Base-by-base conservation (phyloP, 176 grass and related monocot species). In the Juncus effusus region DNA sequence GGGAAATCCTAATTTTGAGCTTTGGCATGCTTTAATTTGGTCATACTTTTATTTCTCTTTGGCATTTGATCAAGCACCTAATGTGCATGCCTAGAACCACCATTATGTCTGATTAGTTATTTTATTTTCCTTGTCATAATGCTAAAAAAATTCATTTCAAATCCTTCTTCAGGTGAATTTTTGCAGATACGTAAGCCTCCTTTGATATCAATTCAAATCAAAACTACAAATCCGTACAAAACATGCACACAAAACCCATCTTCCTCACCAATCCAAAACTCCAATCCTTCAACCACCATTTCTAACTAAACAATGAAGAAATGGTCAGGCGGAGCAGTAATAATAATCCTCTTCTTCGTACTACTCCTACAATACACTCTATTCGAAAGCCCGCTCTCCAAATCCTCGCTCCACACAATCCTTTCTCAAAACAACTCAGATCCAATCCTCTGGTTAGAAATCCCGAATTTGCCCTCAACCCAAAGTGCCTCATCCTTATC, bases 281-380 rank as follows among this genome's bases (percentile, higher is more conserved):
- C 44, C 44, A 9, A 47, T 2, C 9, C 44, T 1, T 47, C 1
- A 9, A 47, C 44, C 44, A 47, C 44, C 44, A 47, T 6, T 5
- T 47, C 44, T 72, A 40, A 16, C 58, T 58, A 41, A 72, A 72
- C 69, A 72, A 99, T 99, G 95, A 99, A 99, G 89, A 99, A 81
- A 87, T 99, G 95, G 95, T 87, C 78, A 12, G 83, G 89, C 36
- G 81, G 79, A 28, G 73, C 76, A 41, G 19, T 87, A 65, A 59
- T 99, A 66, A 3, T 81, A 57, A 84, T 80, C 55, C 52, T 94
- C 61, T 75, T 99, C 51, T 52, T 80, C 38, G 77, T 99, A 59
- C 76, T 99, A 72, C 65, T 99, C 61, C 59, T 99, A 51, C 85
- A 88, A 70, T 99, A 94, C 76, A 74, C 83, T 61, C 80, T 99